Evolutionary conservation across 495 filamentous ascomycete genomes (phyloP), one percentile per base, ranked within the genome.

Genomic region (Penicillium canescens): DNA sequence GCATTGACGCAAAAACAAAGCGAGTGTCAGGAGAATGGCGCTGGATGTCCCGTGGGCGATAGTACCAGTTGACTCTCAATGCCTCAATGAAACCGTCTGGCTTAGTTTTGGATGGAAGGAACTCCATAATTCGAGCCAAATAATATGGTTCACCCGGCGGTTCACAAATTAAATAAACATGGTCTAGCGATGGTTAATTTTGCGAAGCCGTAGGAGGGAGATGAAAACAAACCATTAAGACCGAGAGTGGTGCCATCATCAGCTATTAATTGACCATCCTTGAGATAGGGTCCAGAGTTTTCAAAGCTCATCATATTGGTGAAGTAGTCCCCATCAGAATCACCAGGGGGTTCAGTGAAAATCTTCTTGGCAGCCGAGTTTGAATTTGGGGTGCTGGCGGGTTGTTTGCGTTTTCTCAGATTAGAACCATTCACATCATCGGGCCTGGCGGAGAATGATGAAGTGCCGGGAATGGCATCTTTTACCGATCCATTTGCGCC

Each of bases 141-240:
- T 99, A 99, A 72, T 99, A 99, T 21, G 94, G 95, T 68, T 99
- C 94, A 35, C 94, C 94, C 3, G 94, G 94, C 13, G 94, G 94
- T 71, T 99, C 94, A 74, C 92, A 99, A 51, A 99, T 86, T 57
- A 98, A 83, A 76, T 98, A 99, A 42, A 96, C 87, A 65, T 96
- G 91, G 76, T 99, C 94, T 99, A 71, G 9, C 54, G 6, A 31
- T 45, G 37, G 49, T 71, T 59, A 74, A 59, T 57, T 11, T 40
- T 21, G n/a, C 9, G 23, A 31, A 61, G 61, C 37, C 46, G 56
- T 60, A 42, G 35, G 53, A 48, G 11, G 4, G 44, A 38, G 23
- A 31, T 40, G 48, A 51, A 43, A 49, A 81, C 89, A 70, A 81
- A 97, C 95, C 94, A 77, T 99, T 94, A 39, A 92, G 75, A 37